Conservation (phyloP, 2,329 filamentous ascomycete genomes). For the Hymenoscyphus scutula region DNA sequence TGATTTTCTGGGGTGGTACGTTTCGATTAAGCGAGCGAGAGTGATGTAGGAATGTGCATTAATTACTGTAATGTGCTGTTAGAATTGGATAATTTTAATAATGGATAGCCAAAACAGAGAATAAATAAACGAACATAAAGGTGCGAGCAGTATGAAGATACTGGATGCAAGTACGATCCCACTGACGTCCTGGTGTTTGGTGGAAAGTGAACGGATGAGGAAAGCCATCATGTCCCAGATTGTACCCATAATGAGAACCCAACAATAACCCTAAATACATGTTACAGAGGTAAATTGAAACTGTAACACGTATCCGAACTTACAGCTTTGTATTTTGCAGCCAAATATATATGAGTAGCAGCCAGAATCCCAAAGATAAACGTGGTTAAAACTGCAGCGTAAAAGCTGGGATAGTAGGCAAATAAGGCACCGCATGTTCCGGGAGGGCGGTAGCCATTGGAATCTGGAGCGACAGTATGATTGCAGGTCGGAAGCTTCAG, state of each 20-base stretch:
- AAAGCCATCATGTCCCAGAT: constrained; percentile 44
- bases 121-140: too few relatives aligned
- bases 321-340: constrained; percentile 36
- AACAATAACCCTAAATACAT: constrained; percentile 18
- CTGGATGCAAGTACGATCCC: constrained; percentile 34
- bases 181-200: constrained; percentile 40
- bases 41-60: constrained; percentile 36
- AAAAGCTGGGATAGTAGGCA: constrained; percentile 40
- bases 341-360: constrained; percentile 34
- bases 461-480: constrained; percentile 32
- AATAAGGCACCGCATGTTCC: constrained; percentile 39
- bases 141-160: constrained; percentile 42
- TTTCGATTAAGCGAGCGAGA: constrained; percentile 30
- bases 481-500: constrained; percentile 36
- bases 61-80: constrained; percentile 17
- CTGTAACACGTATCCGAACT: background rate
- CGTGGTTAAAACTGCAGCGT: constrained; percentile 38
- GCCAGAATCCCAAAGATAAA: constrained; percentile 37
- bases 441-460: constrained; percentile 39
- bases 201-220: constrained; percentile 41
- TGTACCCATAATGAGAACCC: constrained; percentile 45
- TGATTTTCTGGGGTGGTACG: constrained; percentile 37
- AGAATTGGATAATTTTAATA: too few relatives aligned
- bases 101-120: too few relatives aligned
- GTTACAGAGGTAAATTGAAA: constrained; percentile 13